Evolutionary conservation across 2,329 filamentous ascomycete species (phyloP).

Genomic region (Pestalotiopsis fici): DNA sequence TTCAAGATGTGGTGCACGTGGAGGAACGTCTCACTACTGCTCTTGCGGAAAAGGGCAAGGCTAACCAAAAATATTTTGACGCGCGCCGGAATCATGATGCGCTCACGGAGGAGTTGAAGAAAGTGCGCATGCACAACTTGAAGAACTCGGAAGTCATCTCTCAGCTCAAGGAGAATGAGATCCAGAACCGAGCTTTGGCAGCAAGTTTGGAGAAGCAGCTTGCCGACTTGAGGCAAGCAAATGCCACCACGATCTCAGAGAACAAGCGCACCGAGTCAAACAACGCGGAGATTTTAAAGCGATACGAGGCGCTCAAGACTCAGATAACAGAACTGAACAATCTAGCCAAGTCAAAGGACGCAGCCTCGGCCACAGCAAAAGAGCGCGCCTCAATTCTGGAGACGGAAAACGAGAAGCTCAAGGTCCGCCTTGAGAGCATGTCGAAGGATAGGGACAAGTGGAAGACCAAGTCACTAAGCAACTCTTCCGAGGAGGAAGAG

Average conservation of each 20-base stretch:
- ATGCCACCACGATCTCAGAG: conserved; percentile 70
- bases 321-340: conserved; percentile 78
- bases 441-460: conserved; percentile 84
- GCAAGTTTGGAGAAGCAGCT: conserved; percentile 90
- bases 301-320: conserved; percentile 70
- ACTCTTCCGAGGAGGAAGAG: conserved; percentile 80
- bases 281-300: conserved; percentile 68
- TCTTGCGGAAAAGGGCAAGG: conserved; percentile 88
- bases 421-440: conserved; percentile 73
- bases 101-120: conserved; percentile 76
- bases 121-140: conserved; percentile 77
- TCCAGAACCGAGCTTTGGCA: conserved; percentile 72
- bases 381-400: conserved; percentile 65
- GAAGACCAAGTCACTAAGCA: conserved; percentile 80
- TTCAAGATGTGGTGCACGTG: conserved; percentile 71
- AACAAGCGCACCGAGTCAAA: conserved; percentile 75
- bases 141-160: conserved; percentile 94
- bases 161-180: conserved; percentile 88
- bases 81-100: conserved; percentile 93
- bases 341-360: conserved; percentile 75
- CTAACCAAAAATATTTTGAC: conserved; percentile 96
- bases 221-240: conserved; percentile 77
- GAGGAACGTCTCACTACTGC: conserved; percentile 78
- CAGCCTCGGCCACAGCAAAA: conserved; percentile 49
- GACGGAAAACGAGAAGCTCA: conserved; percentile 77